phyloP scores from a whole-genome alignment of 2,329 filamentous ascomycete genomes.

The Claviceps citrina region DNA sequence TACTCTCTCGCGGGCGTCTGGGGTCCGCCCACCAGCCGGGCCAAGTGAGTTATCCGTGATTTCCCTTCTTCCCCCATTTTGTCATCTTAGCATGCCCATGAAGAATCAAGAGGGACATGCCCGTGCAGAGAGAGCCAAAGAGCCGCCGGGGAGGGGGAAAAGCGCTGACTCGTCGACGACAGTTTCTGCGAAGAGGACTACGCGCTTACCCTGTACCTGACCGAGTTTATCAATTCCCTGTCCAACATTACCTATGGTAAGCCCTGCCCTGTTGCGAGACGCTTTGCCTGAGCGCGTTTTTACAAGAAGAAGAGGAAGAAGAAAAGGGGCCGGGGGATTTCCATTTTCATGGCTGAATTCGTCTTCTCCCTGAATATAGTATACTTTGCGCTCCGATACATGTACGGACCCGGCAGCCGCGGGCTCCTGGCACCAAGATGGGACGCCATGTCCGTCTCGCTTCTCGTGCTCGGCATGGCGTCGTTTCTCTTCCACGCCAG shows the following conservation, averaged over 20 bases:
- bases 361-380: slow-evolving; percentile 15
- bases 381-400: slow-evolving; percentile 25
- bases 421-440: slow-evolving; percentile 17
- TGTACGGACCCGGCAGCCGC: slow-evolving; percentile 17
- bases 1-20: slow-evolving; percentile 20
- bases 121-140: too few relatives aligned
- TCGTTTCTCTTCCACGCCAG: slow-evolving; percentile 31
- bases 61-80: too few relatives aligned
- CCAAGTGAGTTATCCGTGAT: too few relatives aligned
- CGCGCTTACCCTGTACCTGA: slow-evolving; percentile 25
- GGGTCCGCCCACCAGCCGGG: slow-evolving; percentile 24
- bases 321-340: too few relatives aligned
- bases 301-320: neutral
- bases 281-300: too few relatives aligned
- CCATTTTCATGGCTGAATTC: too few relatives aligned
- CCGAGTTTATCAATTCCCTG: slow-evolving; percentile 29
- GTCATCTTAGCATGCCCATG: too few relatives aligned
- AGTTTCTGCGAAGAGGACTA: slow-evolving; percentile 34
- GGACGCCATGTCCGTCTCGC: slow-evolving; percentile 27
- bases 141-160: neutral
- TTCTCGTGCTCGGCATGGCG: slow-evolving; percentile 25
- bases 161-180: neutral
- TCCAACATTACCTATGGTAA: slow-evolving; percentile 29
- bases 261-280: too few relatives aligned
- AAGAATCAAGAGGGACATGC: too few relatives aligned